Conservation (phyloP, 257 asterid genomes). For the Knoxia roxburghii region DNA sequence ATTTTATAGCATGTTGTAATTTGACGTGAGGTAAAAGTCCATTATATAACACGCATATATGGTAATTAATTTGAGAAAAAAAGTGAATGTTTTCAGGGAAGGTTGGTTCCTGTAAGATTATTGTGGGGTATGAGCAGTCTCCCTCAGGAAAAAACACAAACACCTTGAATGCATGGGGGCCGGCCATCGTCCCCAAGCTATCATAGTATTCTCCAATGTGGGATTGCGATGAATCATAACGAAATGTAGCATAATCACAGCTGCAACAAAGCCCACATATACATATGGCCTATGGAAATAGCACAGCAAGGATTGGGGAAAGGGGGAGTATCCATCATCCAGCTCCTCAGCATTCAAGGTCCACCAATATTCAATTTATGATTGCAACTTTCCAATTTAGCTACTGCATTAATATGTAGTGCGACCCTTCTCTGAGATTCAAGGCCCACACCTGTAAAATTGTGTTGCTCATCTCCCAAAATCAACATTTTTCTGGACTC, state of each 20-base stretch:
- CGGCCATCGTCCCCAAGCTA: too few relatives aligned
- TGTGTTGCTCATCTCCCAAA: neutral
- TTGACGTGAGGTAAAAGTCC: too few relatives aligned
- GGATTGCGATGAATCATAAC: slow-evolving; percentile 5
- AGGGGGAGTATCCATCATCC: too few relatives aligned
- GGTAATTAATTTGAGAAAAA: too few relatives aligned
- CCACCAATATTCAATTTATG: neutral
- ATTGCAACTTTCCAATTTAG: neutral
- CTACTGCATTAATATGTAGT: neutral
- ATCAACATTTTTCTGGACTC: too few relatives aligned
- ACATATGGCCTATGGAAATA: neutral
- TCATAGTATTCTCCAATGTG: slow-evolving; percentile 6
- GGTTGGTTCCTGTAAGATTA: too few relatives aligned
- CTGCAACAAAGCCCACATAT: neutral
- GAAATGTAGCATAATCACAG: neutral
- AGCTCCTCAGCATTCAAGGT: neutral
- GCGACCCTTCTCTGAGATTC: neutral
- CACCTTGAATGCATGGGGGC: too few relatives aligned
- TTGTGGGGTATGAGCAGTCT: slow-evolving; percentile 3
- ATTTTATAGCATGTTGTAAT: too few relatives aligned
- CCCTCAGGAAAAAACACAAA: neutral
- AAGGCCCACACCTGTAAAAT: neutral
- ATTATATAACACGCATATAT: too few relatives aligned
- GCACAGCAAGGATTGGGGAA: too few relatives aligned
- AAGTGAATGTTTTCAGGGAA: too few relatives aligned